A percentile compares a stretch with the other conserved stretches of the same genome.
These are phyloP conservation scores for Plantago rigida DNA, from an alignment of 305 asterid species.

Conservation along the genomic window DNA sequence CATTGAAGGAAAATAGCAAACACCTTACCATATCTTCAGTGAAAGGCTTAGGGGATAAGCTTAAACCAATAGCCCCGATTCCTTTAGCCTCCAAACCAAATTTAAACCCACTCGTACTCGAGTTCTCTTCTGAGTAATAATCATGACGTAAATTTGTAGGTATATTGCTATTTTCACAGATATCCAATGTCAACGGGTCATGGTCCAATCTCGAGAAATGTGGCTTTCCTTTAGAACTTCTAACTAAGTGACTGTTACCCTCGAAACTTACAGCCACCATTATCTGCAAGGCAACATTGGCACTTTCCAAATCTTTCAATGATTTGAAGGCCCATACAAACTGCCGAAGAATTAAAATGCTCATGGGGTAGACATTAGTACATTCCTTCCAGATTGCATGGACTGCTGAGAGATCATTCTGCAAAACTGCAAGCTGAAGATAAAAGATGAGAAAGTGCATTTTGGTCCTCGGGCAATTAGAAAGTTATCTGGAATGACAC, in stretches of 20 bases:
- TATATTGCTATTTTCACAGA: slow-evolving; percentile 16
- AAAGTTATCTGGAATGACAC: too few species aligned
- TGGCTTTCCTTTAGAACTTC: slow-evolving; percentile 47
- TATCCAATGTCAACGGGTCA: slow-evolving; percentile 38
- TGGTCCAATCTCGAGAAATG: neutral
- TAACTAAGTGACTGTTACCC: slow-evolving; percentile 28
- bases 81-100: slow-evolving; percentile 26
- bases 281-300: slow-evolving; percentile 54
- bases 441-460: slow-evolving; percentile 13
- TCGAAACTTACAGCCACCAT: slow-evolving; percentile 49
- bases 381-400: slow-evolving; percentile 74
- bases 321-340: slow-evolving; percentile 59
- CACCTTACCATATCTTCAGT: slow-evolving; percentile 36
- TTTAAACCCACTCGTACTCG: slow-evolving; percentile 22
- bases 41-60: slow-evolving; percentile 31
- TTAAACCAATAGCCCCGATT: slow-evolving; percentile 1
- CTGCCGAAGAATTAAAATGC: slow-evolving; percentile 53
- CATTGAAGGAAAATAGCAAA: slow-evolving; percentile 59
- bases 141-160: slow-evolving; percentile 24
- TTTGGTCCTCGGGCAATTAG: too few species aligned
- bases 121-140: slow-evolving; percentile 27
- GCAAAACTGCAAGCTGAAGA: slow-evolving; percentile 85
- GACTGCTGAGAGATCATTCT: slow-evolving; percentile 52
- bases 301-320: slow-evolving; percentile 73
- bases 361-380: slow-evolving; percentile 39